phyloP scores from a whole-genome alignment of 805 yeast species.

The Cephaloascus fragrans region DNA sequence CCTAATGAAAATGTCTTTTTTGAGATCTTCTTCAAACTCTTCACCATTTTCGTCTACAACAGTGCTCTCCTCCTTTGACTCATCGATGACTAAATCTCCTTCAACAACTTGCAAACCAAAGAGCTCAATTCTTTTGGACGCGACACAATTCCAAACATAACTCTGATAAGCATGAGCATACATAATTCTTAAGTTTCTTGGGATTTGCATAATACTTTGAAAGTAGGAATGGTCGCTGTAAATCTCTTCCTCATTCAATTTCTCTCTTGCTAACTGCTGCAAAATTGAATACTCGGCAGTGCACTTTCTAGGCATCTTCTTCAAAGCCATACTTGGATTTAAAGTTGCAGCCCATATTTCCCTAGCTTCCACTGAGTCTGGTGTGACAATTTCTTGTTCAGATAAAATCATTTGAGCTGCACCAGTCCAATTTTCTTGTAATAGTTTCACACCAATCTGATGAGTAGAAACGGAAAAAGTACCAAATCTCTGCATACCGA shows the following conservation, averaged over 20 bases:
- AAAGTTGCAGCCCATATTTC: conserved; percentile 67
- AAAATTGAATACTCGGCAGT: conserved; percentile 76
- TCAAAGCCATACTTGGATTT: conserved; percentile 56
- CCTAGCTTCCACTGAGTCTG: conserved; percentile 79
- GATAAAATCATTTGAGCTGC: conserved; percentile 74
- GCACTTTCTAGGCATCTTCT: conserved; percentile 79
- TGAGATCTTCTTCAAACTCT: conserved; percentile 65
- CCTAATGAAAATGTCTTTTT: conserved; percentile 42
- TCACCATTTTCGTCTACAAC: conserved; percentile 30
- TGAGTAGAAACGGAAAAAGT: conserved; percentile 92
- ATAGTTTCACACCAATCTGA: conserved; percentile 62
- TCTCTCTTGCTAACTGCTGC: conserved; percentile 44
- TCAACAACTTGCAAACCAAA: conserved; percentile 62
- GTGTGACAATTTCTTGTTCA: conserved; percentile 77
- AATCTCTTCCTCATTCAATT: conserved; percentile 29
- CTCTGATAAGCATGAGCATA: conserved; percentile 97
- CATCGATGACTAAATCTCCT: conserved; percentile 68
- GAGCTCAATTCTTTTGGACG: conserved; percentile 61
- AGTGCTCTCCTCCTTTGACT: conserved; percentile 9
- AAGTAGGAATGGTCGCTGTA: conserved; percentile 51
- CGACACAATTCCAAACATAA: conserved; percentile 86
- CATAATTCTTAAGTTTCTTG: conserved; percentile 87
- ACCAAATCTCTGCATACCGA: conserved; percentile 98
- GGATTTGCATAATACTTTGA: conserved; percentile 78
- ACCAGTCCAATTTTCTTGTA: conserved; percentile 66